Evolutionary conservation across 176 grass and related monocot species (phyloP).

Genomic region (Panicum miliaceum): DNA sequence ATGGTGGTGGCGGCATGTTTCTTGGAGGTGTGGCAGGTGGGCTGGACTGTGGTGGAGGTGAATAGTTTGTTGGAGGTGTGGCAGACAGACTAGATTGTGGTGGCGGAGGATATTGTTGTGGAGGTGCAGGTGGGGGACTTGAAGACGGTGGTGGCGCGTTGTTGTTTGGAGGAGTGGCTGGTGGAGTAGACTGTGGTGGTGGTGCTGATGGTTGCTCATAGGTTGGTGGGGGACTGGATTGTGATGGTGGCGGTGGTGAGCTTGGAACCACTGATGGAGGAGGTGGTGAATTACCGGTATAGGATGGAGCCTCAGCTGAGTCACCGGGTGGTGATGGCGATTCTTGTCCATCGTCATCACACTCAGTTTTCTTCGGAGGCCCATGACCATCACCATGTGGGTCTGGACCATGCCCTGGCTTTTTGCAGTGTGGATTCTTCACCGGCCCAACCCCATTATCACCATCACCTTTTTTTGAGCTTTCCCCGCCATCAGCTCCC

Average conservation of each 20-base stretch:
- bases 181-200: not conserved
- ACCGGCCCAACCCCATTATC: constrained; percentile 32
- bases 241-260: not conserved
- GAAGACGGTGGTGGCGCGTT: not conserved
- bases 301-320: not conserved
- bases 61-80: not conserved
- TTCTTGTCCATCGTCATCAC: not conserved
- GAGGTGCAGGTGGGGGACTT: not conserved
- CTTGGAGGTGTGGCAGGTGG: not conserved
- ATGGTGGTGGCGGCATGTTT: not conserved
- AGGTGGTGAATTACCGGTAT: not conserved
- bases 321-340: not conserved
- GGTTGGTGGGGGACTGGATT: not conserved
- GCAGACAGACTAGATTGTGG: not conserved
- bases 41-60: not conserved
- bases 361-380: not conserved
- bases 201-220: not conserved
- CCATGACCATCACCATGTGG: not conserved
- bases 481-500: not conserved
- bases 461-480: not conserved
- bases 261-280: not conserved
- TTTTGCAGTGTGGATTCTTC: constrained; percentile 26
- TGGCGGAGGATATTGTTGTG: not conserved
- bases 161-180: not conserved
- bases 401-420: not conserved